A percentile compares a stretch with the other conserved stretches of the same genome.
Evolutionary conservation across 805 yeast species (phyloP).

Genomic region (Yarrowia sp.): DNA sequence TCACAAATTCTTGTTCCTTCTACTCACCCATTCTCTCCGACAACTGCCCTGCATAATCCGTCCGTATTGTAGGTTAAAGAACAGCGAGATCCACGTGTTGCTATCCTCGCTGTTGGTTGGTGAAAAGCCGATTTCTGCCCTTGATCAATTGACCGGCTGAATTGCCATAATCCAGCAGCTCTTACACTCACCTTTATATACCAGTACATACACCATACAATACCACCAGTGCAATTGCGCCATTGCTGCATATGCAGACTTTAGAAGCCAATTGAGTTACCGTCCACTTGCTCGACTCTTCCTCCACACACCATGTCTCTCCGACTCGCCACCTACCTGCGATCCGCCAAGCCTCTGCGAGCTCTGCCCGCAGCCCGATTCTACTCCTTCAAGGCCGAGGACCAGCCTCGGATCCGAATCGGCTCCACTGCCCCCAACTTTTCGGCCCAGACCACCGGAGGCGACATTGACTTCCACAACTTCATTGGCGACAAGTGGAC

Average conservation of each 20-base stretch:
- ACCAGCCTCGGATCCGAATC: conserved; percentile 57
- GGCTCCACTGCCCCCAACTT: conserved; percentile 88
- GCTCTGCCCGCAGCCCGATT: conserved; percentile 8
- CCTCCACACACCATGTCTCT: not conserved
- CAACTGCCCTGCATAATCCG: not conserved
- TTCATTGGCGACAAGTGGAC: conserved; percentile 85
- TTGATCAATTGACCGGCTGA: too few relatives aligned
- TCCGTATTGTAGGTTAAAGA: conserved; percentile 8
- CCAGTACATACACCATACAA: not conserved
- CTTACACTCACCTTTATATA: not conserved
- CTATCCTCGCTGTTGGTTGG: not conserved
- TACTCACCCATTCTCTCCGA: not conserved
- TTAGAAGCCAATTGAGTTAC: not conserved
- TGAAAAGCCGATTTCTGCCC: too few relatives aligned
- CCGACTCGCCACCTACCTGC: conserved; percentile 11
- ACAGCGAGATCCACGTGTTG: not conserved
- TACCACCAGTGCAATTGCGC: conserved; percentile 9
- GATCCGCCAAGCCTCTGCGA: conserved; percentile 22
- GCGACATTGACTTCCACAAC: conserved; percentile 82
- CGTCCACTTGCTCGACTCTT: not conserved
- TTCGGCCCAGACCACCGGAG: conserved; percentile 76
- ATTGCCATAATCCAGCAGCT: too few relatives aligned
- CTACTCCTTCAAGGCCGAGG: conserved; percentile 33
- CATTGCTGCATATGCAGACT: conserved; percentile 9
- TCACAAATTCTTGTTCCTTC: too few relatives aligned